Base-by-base conservation (phyloP, 208 protist genomes). In the Borovskyia barvae region DNA sequence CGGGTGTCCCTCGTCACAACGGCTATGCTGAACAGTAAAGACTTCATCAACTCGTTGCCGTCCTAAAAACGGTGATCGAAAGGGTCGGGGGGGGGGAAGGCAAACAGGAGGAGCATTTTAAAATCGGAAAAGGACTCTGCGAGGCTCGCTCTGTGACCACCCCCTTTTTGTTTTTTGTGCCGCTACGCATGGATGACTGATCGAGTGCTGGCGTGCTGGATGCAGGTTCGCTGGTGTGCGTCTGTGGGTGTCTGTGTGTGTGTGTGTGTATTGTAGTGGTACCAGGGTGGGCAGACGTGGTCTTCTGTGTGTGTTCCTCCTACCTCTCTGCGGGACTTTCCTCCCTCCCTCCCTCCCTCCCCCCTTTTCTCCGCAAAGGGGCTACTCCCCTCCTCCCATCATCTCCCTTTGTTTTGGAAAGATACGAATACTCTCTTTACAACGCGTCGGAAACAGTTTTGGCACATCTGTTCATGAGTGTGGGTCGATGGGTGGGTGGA, bases 1-100 rank as follows among this genome's bases (percentile, higher is more conserved):
- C 75, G 70, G 42, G 87, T 94, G 37, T 80, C 77, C 40, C 64
- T 92, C 26, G 61, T 92, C 48, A 87, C 83, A 40, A 94, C 87
- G 2, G 70, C 79, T 17, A 85, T 91, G 75, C 53, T 94, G 54
- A 90, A 84, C 53, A 87, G 84, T 28, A 88, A 88, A 36, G 75
- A 81, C 17, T 94, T 94, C 39, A 77, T 94, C 20, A 33, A 55
- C 47, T 90, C 80, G 9, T 53, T 90, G 37, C 70, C 72, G 17
- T 62, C 48, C 4, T 67, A 52, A 17, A 9, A 11, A n/a, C 19
- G 33, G 32, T 24, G 2, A 9, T 5, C 25, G 14, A 19, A 22
- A 35, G 15, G 15, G 24, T 5, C 56, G 17, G 29, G 12, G 17
- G 24, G 28, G 22, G 22, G 9, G 20, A 17, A 26, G 11, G 15